These are phyloP conservation scores for Hyaloraphidium curvatum DNA, from an alignment of 192 early-diverging fungal species.

Conservation along the genomic window DNA sequence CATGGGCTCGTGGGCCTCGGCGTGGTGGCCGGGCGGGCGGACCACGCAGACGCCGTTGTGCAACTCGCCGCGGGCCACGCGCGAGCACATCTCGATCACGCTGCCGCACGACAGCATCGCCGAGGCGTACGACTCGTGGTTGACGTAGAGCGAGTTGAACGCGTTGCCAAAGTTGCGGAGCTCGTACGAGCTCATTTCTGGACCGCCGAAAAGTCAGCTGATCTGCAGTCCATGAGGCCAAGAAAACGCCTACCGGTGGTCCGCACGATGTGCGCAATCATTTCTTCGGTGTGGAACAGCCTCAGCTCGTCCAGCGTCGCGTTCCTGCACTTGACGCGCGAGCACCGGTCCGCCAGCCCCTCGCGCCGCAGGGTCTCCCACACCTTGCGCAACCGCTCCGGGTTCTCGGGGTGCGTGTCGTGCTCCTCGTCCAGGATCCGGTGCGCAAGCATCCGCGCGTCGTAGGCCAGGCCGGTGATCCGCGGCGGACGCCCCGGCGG, in stretches of 20 bases:
- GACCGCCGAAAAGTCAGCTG: constrained; percentile 8
- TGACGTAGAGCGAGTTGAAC: constrained; percentile 49
- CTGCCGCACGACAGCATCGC: constrained; percentile 58
- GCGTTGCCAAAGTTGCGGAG: constrained; percentile 17
- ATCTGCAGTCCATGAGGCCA: constrained; percentile 21
- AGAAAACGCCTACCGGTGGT: too few species aligned
- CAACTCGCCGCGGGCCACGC: constrained; percentile 40
- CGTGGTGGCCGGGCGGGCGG: constrained; percentile 87
- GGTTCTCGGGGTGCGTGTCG: constrained; percentile 55
- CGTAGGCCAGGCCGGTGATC: background rate
- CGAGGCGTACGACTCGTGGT: constrained; percentile 33
- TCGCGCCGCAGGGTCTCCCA: constrained; percentile 26
- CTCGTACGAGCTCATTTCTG: constrained; percentile 9
- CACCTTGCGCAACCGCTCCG: constrained; percentile 48
- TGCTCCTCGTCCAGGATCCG: constrained; percentile 16
- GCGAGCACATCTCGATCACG: constrained; percentile 45
- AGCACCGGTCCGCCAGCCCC: constrained; percentile 24
- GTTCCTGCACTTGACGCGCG: constrained; percentile 20
- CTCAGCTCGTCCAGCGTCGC: constrained; percentile 26
- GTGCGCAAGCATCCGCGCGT: background rate
- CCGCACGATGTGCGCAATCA: too few species aligned
- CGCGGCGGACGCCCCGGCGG: too few species aligned
- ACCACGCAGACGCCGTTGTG: constrained; percentile 71
- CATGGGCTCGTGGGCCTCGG: constrained; percentile 37
- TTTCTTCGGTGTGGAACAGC: constrained; percentile 27